Base-by-base conservation (phyloP, 345 rosid species). In the Ceriops zippeliana region DNA sequence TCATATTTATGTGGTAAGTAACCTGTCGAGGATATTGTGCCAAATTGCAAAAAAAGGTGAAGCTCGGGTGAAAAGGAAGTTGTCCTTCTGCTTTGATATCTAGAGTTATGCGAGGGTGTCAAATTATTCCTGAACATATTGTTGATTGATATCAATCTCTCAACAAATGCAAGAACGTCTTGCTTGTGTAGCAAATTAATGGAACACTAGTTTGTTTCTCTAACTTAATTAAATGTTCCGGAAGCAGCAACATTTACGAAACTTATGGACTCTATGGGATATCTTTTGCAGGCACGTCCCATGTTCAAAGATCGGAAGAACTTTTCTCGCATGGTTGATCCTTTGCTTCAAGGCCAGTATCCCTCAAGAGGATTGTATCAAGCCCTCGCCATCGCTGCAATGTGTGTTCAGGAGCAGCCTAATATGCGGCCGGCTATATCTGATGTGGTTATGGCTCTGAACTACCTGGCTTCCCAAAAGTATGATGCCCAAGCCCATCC, bases 371-470 rank as follows among this genome's bases (percentile, higher is more conserved):
- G 83, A 35, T 52, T 83, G 60, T 83, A 79, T 79, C 86, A 83
- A 68, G 83, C 82, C 27, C 83, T 83, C 3, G 83, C 86, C 20
- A 77, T 83, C 26, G 73, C 86, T 2, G 83, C 83, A 21, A 79
- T 83, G 83, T 80, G 86, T 51, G 81, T 83, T 59, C 86, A 79
- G 68, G 86, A 83, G 62, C 78, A 83, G 74, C 86, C 86, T 42
- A 75, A 47, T 59, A 70, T 75, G 80, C 75, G 86, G 24, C 86
- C 83, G 6, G 64, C 63, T 10, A 61, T 79, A 54, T 57, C 79
- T 19, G 83, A 82, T 51, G 83, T 82, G 30, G 86, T 82, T 57
- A 62, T 75, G 32, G 86, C 83, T 20, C 79, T 82, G 32, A 82
- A 75, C 58, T 82, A 71, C 65, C 73, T 82, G 20, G 81, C 81